Base-by-base conservation (phyloP, 2,329 filamentous ascomycete genomes). In the Ophiostoma montium region DNA sequence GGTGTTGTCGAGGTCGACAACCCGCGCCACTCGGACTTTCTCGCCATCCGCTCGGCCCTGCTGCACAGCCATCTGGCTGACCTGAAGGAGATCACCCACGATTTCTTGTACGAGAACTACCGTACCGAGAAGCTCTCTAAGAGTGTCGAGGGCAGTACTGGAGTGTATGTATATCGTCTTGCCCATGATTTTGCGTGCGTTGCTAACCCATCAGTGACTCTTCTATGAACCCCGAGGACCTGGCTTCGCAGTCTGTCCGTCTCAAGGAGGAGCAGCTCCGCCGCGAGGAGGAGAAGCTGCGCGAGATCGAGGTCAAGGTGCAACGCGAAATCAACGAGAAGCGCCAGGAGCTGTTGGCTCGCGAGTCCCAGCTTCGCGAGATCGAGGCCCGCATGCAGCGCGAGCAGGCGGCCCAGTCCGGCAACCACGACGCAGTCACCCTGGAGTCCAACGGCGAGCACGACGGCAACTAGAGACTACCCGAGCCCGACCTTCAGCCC, bases 251-350 rank as follows among this genome's bases (percentile, higher is more conserved):
- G 70, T 96, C 89, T 35, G 92, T 98, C 55, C 88, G 92, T 57
- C 83, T 98, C 67, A 98, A 98, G 87, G 92, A 98, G 68, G 92
- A 98, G 71, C 92, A 98, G 69, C 85, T 98, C 59, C 87, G 92
- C 64, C 88, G 92, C 62, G 92, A 98, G 70, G 92, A 98, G 74
- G 92, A 98, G 84, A 98, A 98, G 76, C 83, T 98, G 56, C 86
- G 92, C 68, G 92, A 98, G 74, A 96, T 98, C 65, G 92, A 98
- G 67, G 76, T 95, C 74, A 98, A 98, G 82, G 92, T 98, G 55
- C 92, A 98, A 74, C 86, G 92, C 65, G 92, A 98, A 71, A 98
- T 98, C 74, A 95, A 95, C 71, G 92, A 96, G 79, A 98, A 98
- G 80, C 83, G 92, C 72, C 92, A 98, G 72, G 92, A 98, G 70